These are phyloP conservation scores for Nothopassalora personata DNA, from an alignment of 2,329 filamentous ascomycete genomes.

Conservation along the genomic window DNA sequence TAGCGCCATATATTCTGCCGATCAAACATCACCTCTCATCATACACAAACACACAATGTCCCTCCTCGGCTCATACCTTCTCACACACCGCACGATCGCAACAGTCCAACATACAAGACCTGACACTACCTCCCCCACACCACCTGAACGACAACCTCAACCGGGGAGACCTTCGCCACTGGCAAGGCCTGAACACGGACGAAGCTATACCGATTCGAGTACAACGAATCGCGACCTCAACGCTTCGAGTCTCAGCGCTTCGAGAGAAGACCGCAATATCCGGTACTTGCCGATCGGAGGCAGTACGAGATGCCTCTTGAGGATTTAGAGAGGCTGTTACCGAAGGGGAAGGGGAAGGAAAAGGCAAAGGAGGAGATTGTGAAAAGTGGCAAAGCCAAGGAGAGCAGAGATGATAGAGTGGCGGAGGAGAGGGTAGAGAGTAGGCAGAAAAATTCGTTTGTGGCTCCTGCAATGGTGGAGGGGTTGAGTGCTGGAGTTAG, in stretches of 20 bases:
- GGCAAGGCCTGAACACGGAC: neutral
- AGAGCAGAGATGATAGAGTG: neutral
- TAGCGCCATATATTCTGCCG: neutral
- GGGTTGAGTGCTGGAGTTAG: neutral
- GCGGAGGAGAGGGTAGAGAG: neutral
- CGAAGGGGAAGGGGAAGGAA: neutral
- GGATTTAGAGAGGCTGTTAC: neutral
- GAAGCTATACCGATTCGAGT: neutral
- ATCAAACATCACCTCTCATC: neutral
- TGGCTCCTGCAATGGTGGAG: neutral
- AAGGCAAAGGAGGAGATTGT: neutral
- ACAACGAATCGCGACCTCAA: neutral
- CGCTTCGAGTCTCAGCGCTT: neutral
- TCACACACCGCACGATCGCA: neutral
- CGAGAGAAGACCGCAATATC: neutral
- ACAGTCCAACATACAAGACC: neutral
- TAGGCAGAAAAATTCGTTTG: neutral
- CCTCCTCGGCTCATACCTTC: neutral
- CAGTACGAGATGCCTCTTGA: neutral
- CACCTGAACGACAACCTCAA: neutral
- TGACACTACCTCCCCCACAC: neutral
- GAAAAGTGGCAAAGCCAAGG: neutral
- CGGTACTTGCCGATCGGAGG: neutral
- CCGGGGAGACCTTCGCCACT: neutral
- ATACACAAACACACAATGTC: neutral